Percentiles rank a stretch among this genome's conserved stretches.
These are phyloP conservation scores for Colletotrichum nymphaeae DNA, from an alignment of 2,329 filamentous ascomycete genomes.

Conservation along the genomic window DNA sequence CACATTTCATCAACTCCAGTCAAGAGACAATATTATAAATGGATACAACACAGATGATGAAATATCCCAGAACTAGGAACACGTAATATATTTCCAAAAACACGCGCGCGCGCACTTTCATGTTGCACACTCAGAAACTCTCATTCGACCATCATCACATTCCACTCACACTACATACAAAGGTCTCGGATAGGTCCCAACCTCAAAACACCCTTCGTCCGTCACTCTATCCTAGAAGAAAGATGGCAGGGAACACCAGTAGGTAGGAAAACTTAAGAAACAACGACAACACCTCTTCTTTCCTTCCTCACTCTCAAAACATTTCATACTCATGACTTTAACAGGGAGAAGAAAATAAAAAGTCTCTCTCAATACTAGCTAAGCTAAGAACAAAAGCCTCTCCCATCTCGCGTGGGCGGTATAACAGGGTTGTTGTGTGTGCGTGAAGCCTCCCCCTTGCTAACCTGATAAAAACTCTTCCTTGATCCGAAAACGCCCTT, in stretches of 20 bases:
- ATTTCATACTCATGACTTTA: background rate
- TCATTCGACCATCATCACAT: background rate
- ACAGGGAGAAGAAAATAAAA: background rate
- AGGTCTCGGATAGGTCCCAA: background rate
- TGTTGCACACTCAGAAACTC: background rate
- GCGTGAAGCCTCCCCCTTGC: background rate
- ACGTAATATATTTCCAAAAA: background rate
- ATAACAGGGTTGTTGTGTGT: background rate
- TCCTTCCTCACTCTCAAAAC: background rate
- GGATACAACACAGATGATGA: too few relatives aligned
- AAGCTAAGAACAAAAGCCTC: background rate
- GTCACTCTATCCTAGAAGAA: background rate
- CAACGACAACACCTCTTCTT: background rate
- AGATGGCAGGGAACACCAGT: background rate
- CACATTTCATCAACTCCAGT: too few relatives aligned
- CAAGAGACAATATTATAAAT: too few relatives aligned
- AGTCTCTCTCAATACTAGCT: background rate
- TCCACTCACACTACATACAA: background rate
- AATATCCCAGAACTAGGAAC: too few relatives aligned
- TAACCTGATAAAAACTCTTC: background rate
- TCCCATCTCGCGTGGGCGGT: background rate
- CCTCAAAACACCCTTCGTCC: background rate
- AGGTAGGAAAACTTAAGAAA: background rate
- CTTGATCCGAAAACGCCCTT: slow-evolving; percentile 5
- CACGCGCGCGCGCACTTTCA: background rate